Evolutionary conservation across 1,139 yeast species (phyloP), one percentile per base, ranked within the genome.

Genomic region (Pichia sp.): DNA sequence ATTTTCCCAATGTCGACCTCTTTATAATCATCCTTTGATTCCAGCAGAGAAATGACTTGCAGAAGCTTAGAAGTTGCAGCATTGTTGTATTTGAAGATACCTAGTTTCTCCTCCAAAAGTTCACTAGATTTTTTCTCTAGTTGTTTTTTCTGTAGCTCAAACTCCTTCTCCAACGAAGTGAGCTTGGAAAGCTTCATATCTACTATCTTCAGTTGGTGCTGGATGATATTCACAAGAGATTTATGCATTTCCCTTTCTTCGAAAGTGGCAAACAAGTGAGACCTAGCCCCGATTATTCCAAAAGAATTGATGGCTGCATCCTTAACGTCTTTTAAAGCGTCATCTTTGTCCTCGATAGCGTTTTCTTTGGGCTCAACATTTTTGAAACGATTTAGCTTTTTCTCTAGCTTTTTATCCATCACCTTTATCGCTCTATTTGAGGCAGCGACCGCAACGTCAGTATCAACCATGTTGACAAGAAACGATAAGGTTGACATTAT

Each of bases 401-500:
- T 71, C 21, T 66, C 58, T 4, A 78, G 64, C 54, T 73, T 70
- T 52, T 76, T 80, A 59, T 82, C 84, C 62, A 85, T 74, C 3
- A 78, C 78, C 56, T 78, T 74, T 16, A 81, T 75, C 0, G 93
- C 89, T 48, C 83, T 71, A 46, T 66, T 71, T 19, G 95, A 88
- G 12, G 96, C 95, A 10, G 90, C 89, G 52, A 83, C 86, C 1
- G 93, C 96, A 40, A 84, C 83, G 44, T 83, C 85, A n/a, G 93
- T 85, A 64, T 91, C 96, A 21, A 91, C 96, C 53, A 91, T 70
- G 45, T 90, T 85, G 0, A 95, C 84, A 70, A 95, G 74, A 68
- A 91, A 93, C 4, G 96, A 84, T 57, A 93, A 79, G 37, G 95
- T 93, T 37, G 95, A 85, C 73, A 93, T 78, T 3, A 93, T 91